These are phyloP conservation scores for Acorus gramineus DNA, from an alignment of 106 monocot species.

Conservation along the genomic window DNA sequence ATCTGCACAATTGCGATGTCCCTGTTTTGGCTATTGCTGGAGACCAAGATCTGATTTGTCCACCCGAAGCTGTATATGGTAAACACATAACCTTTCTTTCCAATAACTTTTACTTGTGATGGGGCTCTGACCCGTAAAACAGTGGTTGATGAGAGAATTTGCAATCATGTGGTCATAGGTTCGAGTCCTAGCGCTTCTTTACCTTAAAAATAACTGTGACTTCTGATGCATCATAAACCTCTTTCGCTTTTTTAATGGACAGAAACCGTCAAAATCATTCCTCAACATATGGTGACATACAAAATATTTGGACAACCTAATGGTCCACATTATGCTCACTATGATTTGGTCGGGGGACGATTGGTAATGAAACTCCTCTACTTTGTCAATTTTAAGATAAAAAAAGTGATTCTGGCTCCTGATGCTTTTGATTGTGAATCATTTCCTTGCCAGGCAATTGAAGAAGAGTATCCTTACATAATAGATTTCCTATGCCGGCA, in stretches of 20 bases:
- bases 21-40: constrained; percentile 86
- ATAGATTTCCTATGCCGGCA: constrained; percentile 48
- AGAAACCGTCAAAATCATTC: constrained; percentile 86
- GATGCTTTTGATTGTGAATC: background rate
- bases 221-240: background rate
- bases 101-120: no score
- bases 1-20: constrained; percentile 45
- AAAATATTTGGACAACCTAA: constrained; percentile 62
- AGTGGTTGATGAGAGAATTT: no score
- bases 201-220: background rate
- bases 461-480: constrained; percentile 68
- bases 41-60: constrained; percentile 85
- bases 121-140: no score
- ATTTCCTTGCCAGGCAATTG: constrained; percentile 33
- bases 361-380: constrained; percentile 33
- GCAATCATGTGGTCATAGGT: no score
- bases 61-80: constrained; percentile 95
- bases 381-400: background rate
- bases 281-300: constrained; percentile 44
- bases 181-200: no score
- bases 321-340: constrained; percentile 94
- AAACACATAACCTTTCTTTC: background rate
- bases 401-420: background rate
- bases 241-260: constrained; percentile 8
- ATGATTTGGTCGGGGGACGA: constrained; percentile 83